Conservation (phyloP, 805 yeast genomes). For the Wickerhamomyces tratensis region DNA sequence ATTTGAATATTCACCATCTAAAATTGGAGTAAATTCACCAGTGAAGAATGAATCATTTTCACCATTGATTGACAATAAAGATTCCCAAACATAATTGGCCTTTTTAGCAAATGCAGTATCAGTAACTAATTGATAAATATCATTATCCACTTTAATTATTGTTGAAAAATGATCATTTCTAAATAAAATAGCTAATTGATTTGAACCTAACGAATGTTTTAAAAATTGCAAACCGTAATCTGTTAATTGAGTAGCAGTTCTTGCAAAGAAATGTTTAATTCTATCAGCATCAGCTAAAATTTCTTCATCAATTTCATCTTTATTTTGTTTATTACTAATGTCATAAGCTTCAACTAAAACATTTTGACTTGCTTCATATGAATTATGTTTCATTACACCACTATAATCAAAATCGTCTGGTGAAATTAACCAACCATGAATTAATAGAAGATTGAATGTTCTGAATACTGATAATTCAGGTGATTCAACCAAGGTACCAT, state of each 20-base stretch:
- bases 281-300: slow-evolving; percentile 24
- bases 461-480: slow-evolving; percentile 48
- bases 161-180: slow-evolving; percentile 88
- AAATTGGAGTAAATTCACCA: slow-evolving; percentile 47
- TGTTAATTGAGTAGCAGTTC: slow-evolving; percentile 72
- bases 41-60: slow-evolving; percentile 57
- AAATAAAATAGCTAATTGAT: slow-evolving; percentile 63
- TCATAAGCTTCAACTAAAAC: slow-evolving; percentile 39
- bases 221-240: slow-evolving; percentile 47
- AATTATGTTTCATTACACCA: slow-evolving; percentile 28
- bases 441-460: slow-evolving; percentile 47
- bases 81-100: slow-evolving; percentile 70
- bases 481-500: slow-evolving; percentile 47
- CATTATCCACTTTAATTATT: slow-evolving; percentile 36
- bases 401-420: slow-evolving; percentile 26
- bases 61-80: slow-evolving; percentile 59
- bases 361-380: slow-evolving; percentile 54
- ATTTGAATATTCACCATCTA: slow-evolving; percentile 12
- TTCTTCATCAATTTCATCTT: slow-evolving; percentile 16
- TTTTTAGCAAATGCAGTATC: slow-evolving; percentile 53
- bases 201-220: slow-evolving; percentile 33
- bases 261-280: slow-evolving; percentile 40
- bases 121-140: slow-evolving; percentile 59
- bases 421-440: slow-evolving; percentile 80
- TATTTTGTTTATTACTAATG: slow-evolving; percentile 14